Evolutionary conservation across 1,139 yeast species (phyloP), one percentile per base, ranked within the genome.

Genomic region (Komagataea norvegica): DNA sequence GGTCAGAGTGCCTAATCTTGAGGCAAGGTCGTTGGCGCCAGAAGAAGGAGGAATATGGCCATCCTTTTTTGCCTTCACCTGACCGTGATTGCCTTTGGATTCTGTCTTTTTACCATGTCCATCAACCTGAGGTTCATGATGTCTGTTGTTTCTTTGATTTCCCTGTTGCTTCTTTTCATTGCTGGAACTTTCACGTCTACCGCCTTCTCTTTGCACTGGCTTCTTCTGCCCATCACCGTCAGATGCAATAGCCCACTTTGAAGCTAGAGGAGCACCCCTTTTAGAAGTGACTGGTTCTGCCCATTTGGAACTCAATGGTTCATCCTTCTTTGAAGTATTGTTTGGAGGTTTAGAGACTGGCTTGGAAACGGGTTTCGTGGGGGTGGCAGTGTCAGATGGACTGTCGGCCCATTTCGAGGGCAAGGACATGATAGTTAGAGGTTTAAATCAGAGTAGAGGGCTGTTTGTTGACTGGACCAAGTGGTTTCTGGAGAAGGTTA

Each of bases 391-490:
- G 5, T 30, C 31, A 17, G 18, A 18, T 14, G 36, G 31, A 6
- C 5, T 17, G 17, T 29, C 34, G 9, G 40, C 36, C 77, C 78
- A 30, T 75, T 22, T 25, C 7, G 34, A 34, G 7, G 33, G 34
- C 5, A 29, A 25, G 7, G n/a, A n/a, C n/a, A n/a, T n/a, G n/a
- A n/a, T n/a, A n/a, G n/a, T n/a, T n/a, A n/a, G n/a, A n/a, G n/a
- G n/a, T n/a, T n/a, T n/a, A n/a, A n/a, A n/a, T n/a, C n/a, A n/a
- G n/a, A n/a, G n/a, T n/a, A n/a, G n/a, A n/a, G n/a, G n/a, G n/a
- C n/a, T n/a, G n/a, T n/a, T n/a, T n/a, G n/a, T n/a, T n/a, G n/a
- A n/a, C n/a, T n/a, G n/a, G n/a, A n/a, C n/a, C n/a, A n/a, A n/a
- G n/a, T n/a, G n/a, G n/a, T n/a, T n/a, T n/a, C n/a, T n/a, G n/a